phyloP scores from a whole-genome alignment of 2,329 filamentous ascomycete species.

The Grosmannia penicillata region DNA sequence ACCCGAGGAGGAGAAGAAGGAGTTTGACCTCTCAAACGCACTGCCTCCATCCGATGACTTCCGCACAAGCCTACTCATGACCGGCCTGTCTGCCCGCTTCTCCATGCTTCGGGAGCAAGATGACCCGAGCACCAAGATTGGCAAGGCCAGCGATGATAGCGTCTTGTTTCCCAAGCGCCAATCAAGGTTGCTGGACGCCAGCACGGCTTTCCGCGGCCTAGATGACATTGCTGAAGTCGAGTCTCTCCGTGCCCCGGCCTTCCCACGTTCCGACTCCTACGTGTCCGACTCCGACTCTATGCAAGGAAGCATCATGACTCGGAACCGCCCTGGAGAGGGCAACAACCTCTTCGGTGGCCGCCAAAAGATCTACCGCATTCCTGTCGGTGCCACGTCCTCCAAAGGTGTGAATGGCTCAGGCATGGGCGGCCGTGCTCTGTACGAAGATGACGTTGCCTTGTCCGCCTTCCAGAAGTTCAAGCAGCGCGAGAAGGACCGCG shows the following conservation, averaged over 20 bases:
- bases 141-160: constrained; percentile 91
- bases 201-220: constrained; percentile 45
- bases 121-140: constrained; percentile 74
- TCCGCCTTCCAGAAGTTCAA: constrained; percentile 74
- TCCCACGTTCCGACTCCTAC: constrained; percentile 49
- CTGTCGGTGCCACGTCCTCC: constrained; percentile 32
- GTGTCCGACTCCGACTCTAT: constrained; percentile 52
- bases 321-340: constrained; percentile 70
- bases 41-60: constrained; percentile 81
- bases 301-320: constrained; percentile 63
- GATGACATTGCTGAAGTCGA: constrained; percentile 84
- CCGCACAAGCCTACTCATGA: constrained; percentile 90
- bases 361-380: constrained; percentile 88
- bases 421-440: constrained; percentile 55
- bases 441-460: constrained; percentile 72
- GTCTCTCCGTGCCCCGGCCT: constrained; percentile 51
- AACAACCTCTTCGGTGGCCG: constrained; percentile 90
- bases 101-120: constrained; percentile 95
- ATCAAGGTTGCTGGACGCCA: constrained; percentile 52
- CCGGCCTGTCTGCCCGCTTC: constrained; percentile 83
- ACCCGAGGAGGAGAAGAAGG: constrained; percentile 42
- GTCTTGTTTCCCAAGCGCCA: constrained; percentile 72
- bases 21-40: constrained; percentile 58
- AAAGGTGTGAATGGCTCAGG: constrained; percentile 29
- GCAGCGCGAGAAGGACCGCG: constrained; percentile 39